Evolutionary conservation across 1,284 basidiomycete genomes (phyloP).

Genomic region (Kalmanozyma brasiliensis): DNA sequence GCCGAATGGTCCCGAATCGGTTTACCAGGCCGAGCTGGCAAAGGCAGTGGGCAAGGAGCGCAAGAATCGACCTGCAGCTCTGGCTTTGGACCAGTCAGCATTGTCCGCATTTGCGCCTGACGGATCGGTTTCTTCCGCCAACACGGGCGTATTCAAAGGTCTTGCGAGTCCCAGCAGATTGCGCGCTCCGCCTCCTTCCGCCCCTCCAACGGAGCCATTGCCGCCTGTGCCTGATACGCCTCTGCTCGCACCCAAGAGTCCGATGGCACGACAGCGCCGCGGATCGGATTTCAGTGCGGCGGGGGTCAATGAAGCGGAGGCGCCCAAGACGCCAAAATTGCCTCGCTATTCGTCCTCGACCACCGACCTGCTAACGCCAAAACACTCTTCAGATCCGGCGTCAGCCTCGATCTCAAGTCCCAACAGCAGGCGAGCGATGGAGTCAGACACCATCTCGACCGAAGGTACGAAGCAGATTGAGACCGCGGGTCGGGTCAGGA

Average conservation of each 20-base stretch:
- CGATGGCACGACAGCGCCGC: slow-evolving; percentile 6
- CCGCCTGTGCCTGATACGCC: slow-evolving; percentile 54
- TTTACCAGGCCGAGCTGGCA: slow-evolving; percentile 27
- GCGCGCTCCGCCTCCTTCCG: slow-evolving; percentile 42
- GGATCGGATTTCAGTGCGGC: slow-evolving; percentile 15
- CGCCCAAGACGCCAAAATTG: slow-evolving; percentile 14
- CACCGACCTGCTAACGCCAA: too few relatives aligned
- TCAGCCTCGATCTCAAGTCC: neutral
- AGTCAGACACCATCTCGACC: slow-evolving; percentile 1
- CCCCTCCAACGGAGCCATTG: slow-evolving; percentile 49
- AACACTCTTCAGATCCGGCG: too few relatives aligned
- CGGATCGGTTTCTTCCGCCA: slow-evolving; percentile 10
- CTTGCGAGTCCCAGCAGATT: slow-evolving; percentile 33
- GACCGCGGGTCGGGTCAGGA: neutral
- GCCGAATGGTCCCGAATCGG: slow-evolving; percentile 30
- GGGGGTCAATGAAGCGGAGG: neutral
- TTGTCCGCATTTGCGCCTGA: slow-evolving; percentile 13
- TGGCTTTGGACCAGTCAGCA: slow-evolving; percentile 27
- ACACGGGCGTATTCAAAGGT: slow-evolving; percentile 13
- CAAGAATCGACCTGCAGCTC: slow-evolving; percentile 37
- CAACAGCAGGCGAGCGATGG: neutral
- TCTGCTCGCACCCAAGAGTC: slow-evolving; percentile 22
- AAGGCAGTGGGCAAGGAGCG: slow-evolving; percentile 35
- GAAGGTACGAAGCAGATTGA: neutral
- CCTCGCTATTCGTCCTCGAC: neutral